These are phyloP conservation scores for Kwoniella dendrophila DNA, from an alignment of 768 basidiomycete species.

Conservation along the genomic window DNA sequence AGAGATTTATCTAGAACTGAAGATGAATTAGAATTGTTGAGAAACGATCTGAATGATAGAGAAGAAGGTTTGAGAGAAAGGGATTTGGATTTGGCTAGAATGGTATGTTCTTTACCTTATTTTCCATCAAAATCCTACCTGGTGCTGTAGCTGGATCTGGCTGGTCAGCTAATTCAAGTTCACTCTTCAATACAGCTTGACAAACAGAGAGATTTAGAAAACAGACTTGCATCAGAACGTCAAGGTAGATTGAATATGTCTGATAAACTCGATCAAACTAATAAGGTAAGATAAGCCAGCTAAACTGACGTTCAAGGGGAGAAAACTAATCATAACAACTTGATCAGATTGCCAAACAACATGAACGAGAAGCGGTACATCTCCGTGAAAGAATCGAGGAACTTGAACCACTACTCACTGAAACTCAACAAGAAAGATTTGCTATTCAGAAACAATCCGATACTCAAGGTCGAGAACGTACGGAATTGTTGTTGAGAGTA, in stretches of 20 bases:
- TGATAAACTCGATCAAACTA: slow-evolving; percentile 81
- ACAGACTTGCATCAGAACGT: slow-evolving; percentile 77
- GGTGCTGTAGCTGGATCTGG: too few relatives aligned
- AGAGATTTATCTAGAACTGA: slow-evolving; percentile 80
- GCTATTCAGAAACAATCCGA: slow-evolving; percentile 77
- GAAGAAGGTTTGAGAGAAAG: slow-evolving; percentile 70
- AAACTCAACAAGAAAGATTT: slow-evolving; percentile 59
- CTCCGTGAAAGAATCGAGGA: slow-evolving; percentile 69
- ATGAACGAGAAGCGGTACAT: slow-evolving; percentile 68
- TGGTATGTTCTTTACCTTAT: slow-evolving; percentile 57
- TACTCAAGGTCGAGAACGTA: slow-evolving; percentile 90
- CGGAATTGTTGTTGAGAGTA: slow-evolving; percentile 84
- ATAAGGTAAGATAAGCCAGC: slow-evolving; percentile 57
- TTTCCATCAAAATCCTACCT: too few relatives aligned
- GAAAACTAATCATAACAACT: neutral
- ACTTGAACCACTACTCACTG: slow-evolving; percentile 72
- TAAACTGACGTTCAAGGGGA: too few relatives aligned
- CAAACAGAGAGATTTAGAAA: slow-evolving; percentile 77
- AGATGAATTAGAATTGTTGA: slow-evolving; percentile 71
- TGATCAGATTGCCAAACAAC: slow-evolving; percentile 61
- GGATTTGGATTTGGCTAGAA: slow-evolving; percentile 71
- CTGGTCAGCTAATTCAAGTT: too few relatives aligned
- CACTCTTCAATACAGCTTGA: slow-evolving; percentile 59
- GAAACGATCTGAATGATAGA: slow-evolving; percentile 69
- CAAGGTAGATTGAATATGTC: slow-evolving; percentile 82